Evolutionary conservation across 2,329 filamentous ascomycete species (phyloP).

Genomic region (Biscogniauxia sp.): DNA sequence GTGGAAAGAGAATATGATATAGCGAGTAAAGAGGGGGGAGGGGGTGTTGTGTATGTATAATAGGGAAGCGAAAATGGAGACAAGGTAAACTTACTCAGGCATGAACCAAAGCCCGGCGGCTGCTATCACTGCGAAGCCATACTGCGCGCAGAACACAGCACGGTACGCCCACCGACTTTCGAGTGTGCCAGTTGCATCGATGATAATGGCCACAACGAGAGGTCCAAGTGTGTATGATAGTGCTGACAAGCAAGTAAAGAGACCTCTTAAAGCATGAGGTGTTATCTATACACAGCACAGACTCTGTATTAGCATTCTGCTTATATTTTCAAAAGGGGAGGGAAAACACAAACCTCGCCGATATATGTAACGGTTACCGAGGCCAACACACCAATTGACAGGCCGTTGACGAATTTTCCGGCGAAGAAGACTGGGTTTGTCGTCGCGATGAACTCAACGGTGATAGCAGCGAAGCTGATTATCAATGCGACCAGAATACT

Average conservation of each 20-base stretch:
- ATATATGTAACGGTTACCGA: not conserved
- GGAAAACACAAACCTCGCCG: not conserved
- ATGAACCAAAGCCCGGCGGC: not conserved
- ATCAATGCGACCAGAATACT: not conserved
- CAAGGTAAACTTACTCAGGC: not conserved
- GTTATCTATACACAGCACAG: not conserved
- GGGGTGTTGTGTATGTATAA: not conserved
- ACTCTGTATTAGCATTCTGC: not conserved
- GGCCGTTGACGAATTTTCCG: not conserved
- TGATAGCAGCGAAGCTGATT: not conserved
- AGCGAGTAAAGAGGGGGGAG: not conserved
- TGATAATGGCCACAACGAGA: not conserved
- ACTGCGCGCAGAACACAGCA: not conserved
- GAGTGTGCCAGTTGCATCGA: not conserved
- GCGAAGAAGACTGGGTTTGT: not conserved
- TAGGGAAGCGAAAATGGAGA: not conserved
- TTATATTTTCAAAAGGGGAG: not conserved
- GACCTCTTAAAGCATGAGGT: not conserved
- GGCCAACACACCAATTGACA: not conserved
- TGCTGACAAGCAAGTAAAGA: not conserved
- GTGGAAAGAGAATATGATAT: not conserved
- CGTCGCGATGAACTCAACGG: not conserved
- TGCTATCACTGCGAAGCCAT: not conserved
- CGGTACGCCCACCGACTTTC: not conserved
- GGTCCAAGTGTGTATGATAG: not conserved